A percentile compares a stretch with the other conserved stretches of the same genome.
These are phyloP conservation scores for Rubus parviflorus DNA, from an alignment of 306 rosid species.

Conservation along the genomic window DNA sequence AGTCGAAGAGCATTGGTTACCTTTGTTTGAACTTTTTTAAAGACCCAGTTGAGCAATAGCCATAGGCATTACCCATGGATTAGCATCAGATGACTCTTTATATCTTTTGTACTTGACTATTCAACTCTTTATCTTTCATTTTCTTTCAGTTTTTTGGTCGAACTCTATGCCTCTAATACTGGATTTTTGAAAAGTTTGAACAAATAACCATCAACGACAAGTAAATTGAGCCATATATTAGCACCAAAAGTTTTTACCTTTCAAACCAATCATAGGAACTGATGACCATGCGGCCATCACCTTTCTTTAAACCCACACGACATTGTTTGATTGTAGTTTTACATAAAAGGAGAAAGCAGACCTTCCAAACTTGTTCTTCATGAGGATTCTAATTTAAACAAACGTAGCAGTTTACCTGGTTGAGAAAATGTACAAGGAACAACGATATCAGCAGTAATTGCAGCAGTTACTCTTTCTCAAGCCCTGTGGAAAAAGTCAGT, in stretches of 20 bases:
- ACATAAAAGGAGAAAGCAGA: background rate
- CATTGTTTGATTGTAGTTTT: background rate
- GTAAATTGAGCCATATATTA: background rate
- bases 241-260: background rate
- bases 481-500: conserved; percentile 1
- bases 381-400: background rate
- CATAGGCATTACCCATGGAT: background rate
- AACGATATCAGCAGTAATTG: background rate
- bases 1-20: background rate
- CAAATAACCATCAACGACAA: background rate
- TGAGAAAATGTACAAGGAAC: background rate
- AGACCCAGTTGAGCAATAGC: background rate
- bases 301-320: background rate
- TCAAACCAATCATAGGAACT: background rate
- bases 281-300: background rate
- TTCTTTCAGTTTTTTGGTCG: background rate
- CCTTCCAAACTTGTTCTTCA: background rate
- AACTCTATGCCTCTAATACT: background rate
- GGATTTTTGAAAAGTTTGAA: background rate
- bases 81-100: background rate
- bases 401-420: background rate
- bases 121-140: background rate
- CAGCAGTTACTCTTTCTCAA: background rate
- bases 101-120: background rate
- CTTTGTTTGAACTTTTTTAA: background rate